Conservation (phyloP, 768 basidiomycete species). For the Suillus fuscotomentosus region DNA sequence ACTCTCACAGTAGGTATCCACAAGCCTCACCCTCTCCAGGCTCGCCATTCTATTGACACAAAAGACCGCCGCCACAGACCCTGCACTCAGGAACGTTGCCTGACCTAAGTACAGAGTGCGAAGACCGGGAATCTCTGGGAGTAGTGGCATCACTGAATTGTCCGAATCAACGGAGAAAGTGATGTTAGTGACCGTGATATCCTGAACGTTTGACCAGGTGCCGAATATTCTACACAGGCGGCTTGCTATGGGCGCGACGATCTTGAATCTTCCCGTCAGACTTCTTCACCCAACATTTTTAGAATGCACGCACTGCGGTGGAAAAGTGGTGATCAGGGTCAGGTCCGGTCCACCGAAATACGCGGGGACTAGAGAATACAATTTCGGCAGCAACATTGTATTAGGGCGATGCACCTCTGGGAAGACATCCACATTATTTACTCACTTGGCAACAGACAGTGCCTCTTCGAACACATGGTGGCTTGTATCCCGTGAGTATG, state of each 20-base stretch:
- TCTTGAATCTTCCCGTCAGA: constrained; percentile 13
- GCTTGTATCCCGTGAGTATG: constrained; percentile 32
- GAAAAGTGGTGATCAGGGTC: constrained; percentile 64
- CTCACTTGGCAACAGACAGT: constrained; percentile 37
- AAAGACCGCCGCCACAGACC: constrained; percentile 38
- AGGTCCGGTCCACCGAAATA: constrained; percentile 58
- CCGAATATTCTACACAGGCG: constrained; percentile 26
- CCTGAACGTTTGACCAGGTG: constrained; percentile 42
- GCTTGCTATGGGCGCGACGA: constrained; percentile 21
- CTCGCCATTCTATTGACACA: constrained; percentile 18
- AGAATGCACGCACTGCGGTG: constrained; percentile 44
- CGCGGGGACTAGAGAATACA: constrained; percentile 37
- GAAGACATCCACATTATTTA: not conserved
- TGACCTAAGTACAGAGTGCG: constrained; percentile 48
- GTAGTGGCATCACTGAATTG: constrained; percentile 22
- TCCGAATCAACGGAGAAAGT: constrained; percentile 29
- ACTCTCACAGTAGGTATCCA: constrained; percentile 54
- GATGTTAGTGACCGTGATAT: constrained; percentile 49
- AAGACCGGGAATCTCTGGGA: constrained; percentile 38
- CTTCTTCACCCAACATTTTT: not conserved
- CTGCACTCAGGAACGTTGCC: constrained; percentile 44
- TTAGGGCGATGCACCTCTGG: constrained; percentile 3
- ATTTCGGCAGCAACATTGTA: not conserved
- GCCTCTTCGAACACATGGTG: constrained; percentile 31
- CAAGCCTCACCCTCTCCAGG: constrained; percentile 39